A percentile compares a stretch with the other conserved stretches of the same genome.
Conservation (phyloP, 208 protist species). For the Wallacemonas collosoma region DNA sequence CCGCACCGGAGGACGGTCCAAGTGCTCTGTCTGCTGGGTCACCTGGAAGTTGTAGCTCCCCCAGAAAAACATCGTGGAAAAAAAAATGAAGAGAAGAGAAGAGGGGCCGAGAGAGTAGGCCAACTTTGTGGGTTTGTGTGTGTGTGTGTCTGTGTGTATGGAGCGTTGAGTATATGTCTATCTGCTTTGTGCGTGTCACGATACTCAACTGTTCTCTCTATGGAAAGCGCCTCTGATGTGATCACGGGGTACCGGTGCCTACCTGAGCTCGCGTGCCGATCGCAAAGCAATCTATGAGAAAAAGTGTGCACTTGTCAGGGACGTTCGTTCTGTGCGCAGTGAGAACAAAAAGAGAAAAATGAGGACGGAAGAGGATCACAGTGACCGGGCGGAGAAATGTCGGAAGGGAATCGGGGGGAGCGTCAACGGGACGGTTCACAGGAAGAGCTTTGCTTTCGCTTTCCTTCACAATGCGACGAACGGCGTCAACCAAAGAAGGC, state of each 20-base stretch:
- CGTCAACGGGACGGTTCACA: too few relatives aligned
- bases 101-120: too few relatives aligned
- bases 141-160: slow-evolving; percentile 24
- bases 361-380: background rate
- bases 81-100: background rate
- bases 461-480: too few relatives aligned
- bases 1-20: slow-evolving; percentile 47
- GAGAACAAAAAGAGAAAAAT: slow-evolving; percentile 14
- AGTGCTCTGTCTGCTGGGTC: slow-evolving; percentile 45
- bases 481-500: background rate
- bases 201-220: too few relatives aligned
- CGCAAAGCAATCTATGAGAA: too few relatives aligned
- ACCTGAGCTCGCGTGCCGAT: too few relatives aligned
- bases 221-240: too few relatives aligned
- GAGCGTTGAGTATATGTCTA: background rate
- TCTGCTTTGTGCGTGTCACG: background rate
- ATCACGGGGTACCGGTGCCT: too few relatives aligned
- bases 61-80: slow-evolving; percentile 80
- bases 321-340: too few relatives aligned
- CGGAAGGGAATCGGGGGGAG: too few relatives aligned
- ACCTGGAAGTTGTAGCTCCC: slow-evolving; percentile 83
- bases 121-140: slow-evolving; percentile 9
- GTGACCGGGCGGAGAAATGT: background rate
- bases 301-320: too few relatives aligned
- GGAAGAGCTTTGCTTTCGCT: too few relatives aligned